Evolutionary conservation across 495 filamentous ascomycete species (phyloP).

Genomic region (Aspergillus panamensis): DNA sequence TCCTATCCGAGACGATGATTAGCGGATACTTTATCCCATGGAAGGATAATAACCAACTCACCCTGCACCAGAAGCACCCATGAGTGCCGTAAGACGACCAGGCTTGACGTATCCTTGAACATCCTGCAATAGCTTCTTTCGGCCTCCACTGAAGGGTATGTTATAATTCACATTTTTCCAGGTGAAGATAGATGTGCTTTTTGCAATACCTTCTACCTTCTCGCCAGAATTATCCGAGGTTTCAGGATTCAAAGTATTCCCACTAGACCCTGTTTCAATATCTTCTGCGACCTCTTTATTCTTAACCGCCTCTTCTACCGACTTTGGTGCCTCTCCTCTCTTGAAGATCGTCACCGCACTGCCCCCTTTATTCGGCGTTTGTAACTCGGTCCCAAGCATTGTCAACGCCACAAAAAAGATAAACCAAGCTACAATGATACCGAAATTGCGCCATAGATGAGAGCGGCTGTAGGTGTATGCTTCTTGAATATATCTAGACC

Average conservation of each 20-base stretch:
- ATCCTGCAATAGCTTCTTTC: constrained; percentile 56
- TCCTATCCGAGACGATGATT: constrained; percentile 27
- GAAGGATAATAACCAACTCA: constrained; percentile 17
- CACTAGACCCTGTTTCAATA: constrained; percentile 45
- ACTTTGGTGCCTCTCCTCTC: constrained; percentile 55
- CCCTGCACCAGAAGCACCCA: constrained; percentile 65
- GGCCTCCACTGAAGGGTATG: constrained; percentile 59
- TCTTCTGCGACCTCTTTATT: constrained; percentile 38
- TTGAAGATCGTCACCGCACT: constrained; percentile 68
- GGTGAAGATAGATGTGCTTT: constrained; percentile 66
- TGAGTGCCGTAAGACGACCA: constrained; percentile 67
- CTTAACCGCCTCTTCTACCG: constrained; percentile 44
- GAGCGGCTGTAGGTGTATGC: constrained; percentile 52
- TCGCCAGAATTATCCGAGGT: constrained; percentile 20
- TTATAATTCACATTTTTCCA: constrained; percentile 77
- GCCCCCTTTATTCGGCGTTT: constrained; percentile 69
- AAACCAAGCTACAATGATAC: constrained; percentile 57
- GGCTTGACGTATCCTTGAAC: constrained; percentile 70
- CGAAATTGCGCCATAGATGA: constrained; percentile 63
- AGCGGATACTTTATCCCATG: constrained; percentile 1
- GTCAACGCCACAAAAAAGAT: constrained; percentile 52
- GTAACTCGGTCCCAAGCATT: constrained; percentile 63
- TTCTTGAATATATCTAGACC: constrained; percentile 49
- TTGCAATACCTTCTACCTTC: constrained; percentile 45
- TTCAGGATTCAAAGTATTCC: constrained; percentile 23